phyloP scores from a whole-genome alignment of 768 basidiomycete genomes.

The Suillus paluster region DNA sequence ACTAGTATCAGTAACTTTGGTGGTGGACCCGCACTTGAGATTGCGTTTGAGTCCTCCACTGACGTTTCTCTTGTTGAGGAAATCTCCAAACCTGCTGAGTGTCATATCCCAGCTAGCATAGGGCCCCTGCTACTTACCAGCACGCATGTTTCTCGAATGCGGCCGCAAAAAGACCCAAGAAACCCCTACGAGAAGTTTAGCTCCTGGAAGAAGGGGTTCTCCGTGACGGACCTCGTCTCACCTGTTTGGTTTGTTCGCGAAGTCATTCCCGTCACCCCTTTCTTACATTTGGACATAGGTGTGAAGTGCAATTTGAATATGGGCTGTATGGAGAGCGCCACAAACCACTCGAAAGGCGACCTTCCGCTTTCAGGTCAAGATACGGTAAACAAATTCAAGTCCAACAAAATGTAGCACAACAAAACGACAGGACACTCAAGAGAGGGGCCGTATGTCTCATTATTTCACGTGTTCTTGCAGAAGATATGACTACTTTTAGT shows the following conservation, averaged over 20 bases:
- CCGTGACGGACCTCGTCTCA: slow-evolving; percentile 65
- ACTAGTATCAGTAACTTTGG: neutral
- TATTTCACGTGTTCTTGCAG: neutral
- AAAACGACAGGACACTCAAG: slow-evolving; percentile 57
- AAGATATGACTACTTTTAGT: slow-evolving; percentile 39
- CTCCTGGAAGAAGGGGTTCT: slow-evolving; percentile 45
- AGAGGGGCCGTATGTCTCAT: slow-evolving; percentile 56
- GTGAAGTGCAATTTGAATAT: slow-evolving; percentile 81
- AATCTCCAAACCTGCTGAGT: too few species aligned
- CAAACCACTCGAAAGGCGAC: slow-evolving; percentile 53
- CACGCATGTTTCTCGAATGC: neutral
- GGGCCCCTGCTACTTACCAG: neutral
- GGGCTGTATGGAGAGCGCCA: slow-evolving; percentile 63
- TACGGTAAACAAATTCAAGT: slow-evolving; percentile 66
- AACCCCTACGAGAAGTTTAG: slow-evolving; percentile 52
- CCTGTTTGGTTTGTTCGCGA: slow-evolving; percentile 56
- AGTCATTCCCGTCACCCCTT: neutral
- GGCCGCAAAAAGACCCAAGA: neutral
- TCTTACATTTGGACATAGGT: slow-evolving; percentile 50
- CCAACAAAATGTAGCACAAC: slow-evolving; percentile 50
- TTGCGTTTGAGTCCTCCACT: slow-evolving; percentile 38
- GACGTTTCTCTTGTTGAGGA: neutral
- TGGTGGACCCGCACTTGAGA: slow-evolving; percentile 37
- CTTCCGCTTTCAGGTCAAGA: slow-evolving; percentile 56
- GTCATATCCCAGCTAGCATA: neutral